These are phyloP conservation scores for Colletotrichum sp. DNA, from an alignment of 2,329 filamentous ascomycete species.

Conservation along the genomic window DNA sequence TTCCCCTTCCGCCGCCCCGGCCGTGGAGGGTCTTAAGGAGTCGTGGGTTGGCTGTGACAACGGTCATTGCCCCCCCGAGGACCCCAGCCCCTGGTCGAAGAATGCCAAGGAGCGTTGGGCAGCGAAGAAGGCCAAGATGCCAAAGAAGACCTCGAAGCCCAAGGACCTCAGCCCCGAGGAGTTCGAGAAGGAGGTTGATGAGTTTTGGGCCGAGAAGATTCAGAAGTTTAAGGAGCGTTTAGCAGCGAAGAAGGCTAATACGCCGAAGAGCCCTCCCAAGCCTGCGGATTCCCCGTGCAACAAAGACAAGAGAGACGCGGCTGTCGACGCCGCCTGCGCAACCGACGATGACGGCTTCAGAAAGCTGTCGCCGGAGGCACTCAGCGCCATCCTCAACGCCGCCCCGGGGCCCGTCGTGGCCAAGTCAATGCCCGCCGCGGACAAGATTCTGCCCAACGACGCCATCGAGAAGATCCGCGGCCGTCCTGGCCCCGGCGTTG, in stretches of 20 bases:
- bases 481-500: neutral
- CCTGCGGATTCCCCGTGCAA: neutral
- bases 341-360: neutral
- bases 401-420: neutral
- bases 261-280: too few species aligned
- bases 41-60: neutral
- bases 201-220: too few species aligned
- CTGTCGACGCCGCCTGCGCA: neutral
- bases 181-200: too few species aligned
- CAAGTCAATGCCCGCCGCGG: neutral
- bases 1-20: neutral
- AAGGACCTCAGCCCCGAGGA: too few species aligned
- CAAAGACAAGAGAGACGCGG: neutral
- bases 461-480: neutral
- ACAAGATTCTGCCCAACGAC: neutral
- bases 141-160: too few species aligned
- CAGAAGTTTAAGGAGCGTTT: too few species aligned
- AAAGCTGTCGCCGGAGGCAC: neutral
- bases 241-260: too few species aligned
- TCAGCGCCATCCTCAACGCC: neutral
- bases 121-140: too few species aligned
- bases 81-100: too few species aligned
- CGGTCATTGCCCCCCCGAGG: neutral
- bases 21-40: neutral
- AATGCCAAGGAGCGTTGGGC: too few species aligned